Conservation (phyloP, 805 yeast species). For the Barnettozyma pratensis region DNA sequence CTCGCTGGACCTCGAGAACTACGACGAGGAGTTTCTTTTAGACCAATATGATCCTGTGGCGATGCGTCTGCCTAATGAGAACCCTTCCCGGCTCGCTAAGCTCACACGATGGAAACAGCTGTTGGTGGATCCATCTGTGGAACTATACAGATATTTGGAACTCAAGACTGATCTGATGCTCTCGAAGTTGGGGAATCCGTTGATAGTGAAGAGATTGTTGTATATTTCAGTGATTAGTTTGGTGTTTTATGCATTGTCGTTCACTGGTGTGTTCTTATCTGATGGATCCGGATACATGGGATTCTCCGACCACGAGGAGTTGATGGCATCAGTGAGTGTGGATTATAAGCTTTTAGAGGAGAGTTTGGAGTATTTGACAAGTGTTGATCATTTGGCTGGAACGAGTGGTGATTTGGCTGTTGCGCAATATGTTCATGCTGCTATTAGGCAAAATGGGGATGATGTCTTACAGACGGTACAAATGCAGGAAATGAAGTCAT, state of each 20-base stretch:
- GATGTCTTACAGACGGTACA: conserved; percentile 38
- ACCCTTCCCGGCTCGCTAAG: background rate
- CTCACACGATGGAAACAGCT: conserved; percentile 4
- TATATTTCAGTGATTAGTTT: conserved; percentile 64
- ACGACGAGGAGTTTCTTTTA: background rate
- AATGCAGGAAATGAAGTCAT: conserved; percentile 46
- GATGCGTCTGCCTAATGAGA: no score
- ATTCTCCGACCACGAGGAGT: conserved; percentile 53
- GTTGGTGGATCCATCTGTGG: conserved; percentile 46
- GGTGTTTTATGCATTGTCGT: conserved; percentile 51
- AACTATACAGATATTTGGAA: conserved; percentile 27
- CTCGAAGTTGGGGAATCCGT: conserved; percentile 75
- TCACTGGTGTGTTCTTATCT: conserved; percentile 49
- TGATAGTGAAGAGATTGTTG: conserved; percentile 70
- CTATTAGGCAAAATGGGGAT: conserved; percentile 50
- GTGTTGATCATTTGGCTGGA: conserved; percentile 78
- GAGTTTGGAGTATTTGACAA: conserved; percentile 22
- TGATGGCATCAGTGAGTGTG: conserved; percentile 48
- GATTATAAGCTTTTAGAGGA: conserved; percentile 37
- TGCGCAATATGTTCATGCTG: conserved; percentile 57
- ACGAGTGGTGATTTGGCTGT: conserved; percentile 78
- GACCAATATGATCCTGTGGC: conserved; percentile 1
- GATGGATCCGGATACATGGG: conserved; percentile 36
- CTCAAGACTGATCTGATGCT: conserved; percentile 52
- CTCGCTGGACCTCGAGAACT: background rate